Base-by-base conservation (phyloP, 352 stramenopile species). In the Peronospora tabacina region DNA sequence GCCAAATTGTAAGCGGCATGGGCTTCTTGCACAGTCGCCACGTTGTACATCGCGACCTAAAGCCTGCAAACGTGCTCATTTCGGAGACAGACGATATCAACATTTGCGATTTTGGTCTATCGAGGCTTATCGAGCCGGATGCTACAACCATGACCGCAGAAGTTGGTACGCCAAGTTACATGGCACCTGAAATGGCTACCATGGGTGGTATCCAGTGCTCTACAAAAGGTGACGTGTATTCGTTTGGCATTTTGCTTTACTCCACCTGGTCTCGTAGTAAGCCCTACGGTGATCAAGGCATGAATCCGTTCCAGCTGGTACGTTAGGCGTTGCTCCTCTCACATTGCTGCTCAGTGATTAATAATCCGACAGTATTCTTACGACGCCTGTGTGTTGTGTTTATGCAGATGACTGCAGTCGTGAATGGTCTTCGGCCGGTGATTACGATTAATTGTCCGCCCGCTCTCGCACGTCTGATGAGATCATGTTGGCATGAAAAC, bases 41-140 rank as follows among this genome's bases (percentile, higher is more conserved):
- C 38, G 82, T 92, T 24, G 82, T 92, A 41, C 82, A 92, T 52
- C 73, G 80, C 26, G 90, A 97, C 46, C 58, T 97, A n/a, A 96
- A 98, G 50, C 93, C 93, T 11, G 87, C 84, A 12, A 98, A 98
- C 60, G 85, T 98, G 39, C 74, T 97, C 19, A 93, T 97, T 47
- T 87, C 89, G 36, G 82, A 90, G 33, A 87, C 70, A 29, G 85
- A 94, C 40, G 77, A 95, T 40, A 68, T 97, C 20, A 97, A 97
- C 55, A 88, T 98, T 42, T 97, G 90, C 50, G 90, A 97, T 64
- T 97, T 97, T 69, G 92, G 92, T 1, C 79, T 98, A 16, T 95
- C 82, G 22, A 57, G 82, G 8, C 66, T 93, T 33, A 90, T 93
- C 35, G 82, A 93, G 43, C 77, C 80, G 1, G 82, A 93, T 33